phyloP scores from a whole-genome alignment of 1,284 basidiomycete species.

The Ceratobasidium sp. region DNA sequence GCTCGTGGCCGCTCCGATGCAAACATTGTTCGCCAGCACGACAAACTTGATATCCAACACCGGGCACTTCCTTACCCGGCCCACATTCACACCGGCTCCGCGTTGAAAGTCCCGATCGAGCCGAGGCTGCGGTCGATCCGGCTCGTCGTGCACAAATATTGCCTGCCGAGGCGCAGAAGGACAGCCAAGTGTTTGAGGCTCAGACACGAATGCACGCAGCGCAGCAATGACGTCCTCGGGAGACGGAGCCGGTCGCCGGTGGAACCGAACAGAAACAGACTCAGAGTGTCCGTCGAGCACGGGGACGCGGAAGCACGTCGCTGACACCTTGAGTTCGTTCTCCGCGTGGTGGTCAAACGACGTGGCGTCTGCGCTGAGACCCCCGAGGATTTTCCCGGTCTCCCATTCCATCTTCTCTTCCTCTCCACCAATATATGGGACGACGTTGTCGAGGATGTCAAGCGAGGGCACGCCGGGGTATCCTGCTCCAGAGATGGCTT shows the following conservation, averaged over 20 bases:
- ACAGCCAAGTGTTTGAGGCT: slow-evolving; percentile 81
- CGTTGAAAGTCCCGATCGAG: slow-evolving; percentile 91
- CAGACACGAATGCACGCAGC: slow-evolving; percentile 77
- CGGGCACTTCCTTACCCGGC: slow-evolving; percentile 87
- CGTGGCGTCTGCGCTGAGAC: slow-evolving; percentile 65
- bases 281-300: slow-evolving; percentile 94
- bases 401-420: slow-evolving; percentile 99
- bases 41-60: slow-evolving; percentile 98
- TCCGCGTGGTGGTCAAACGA: slow-evolving; percentile 86
- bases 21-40: slow-evolving; percentile 93
- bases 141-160: slow-evolving; percentile 92
- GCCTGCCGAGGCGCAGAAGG: slow-evolving; percentile 88
- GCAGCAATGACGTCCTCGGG: slow-evolving; percentile 90
- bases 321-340: slow-evolving; percentile 87
- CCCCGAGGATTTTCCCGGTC: slow-evolving; percentile 95
- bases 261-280: slow-evolving; percentile 89
- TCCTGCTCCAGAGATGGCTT: slow-evolving; percentile 96
- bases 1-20: slow-evolving; percentile 95
- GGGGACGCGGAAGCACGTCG: slow-evolving; percentile 91
- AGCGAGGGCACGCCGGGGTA: slow-evolving; percentile 94
- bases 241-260: slow-evolving; percentile 80
- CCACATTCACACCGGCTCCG: slow-evolving; percentile 93
- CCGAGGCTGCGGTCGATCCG: slow-evolving; percentile 93
- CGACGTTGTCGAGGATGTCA: slow-evolving; percentile 96
- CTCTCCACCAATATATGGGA: slow-evolving; percentile 94